These are phyloP conservation scores for Aspergillus bridgeri DNA, from an alignment of 495 filamentous ascomycete genomes.

Conservation along the genomic window DNA sequence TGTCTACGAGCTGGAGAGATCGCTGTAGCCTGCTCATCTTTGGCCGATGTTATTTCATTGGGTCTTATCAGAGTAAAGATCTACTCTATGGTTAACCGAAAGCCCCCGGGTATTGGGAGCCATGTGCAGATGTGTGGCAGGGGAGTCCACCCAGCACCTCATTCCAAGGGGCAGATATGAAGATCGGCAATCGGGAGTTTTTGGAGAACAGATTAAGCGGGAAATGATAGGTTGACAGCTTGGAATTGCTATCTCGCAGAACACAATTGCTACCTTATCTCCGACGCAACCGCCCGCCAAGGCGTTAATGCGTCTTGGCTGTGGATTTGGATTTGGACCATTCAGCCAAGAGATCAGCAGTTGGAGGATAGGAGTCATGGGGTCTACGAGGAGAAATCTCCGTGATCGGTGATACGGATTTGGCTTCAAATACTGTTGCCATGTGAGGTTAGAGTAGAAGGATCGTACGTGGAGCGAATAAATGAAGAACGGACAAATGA, in stretches of 20 bases:
- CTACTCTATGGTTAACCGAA: neutral
- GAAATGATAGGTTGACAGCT: neutral
- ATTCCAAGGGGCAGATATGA: neutral
- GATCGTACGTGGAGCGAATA: too few species aligned
- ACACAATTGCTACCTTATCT: neutral
- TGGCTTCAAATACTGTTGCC: neutral
- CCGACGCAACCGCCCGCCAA: conserved; percentile 2
- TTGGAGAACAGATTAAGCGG: neutral
- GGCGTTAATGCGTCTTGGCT: neutral
- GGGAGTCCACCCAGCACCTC: too few species aligned
- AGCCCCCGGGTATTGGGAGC: neutral
- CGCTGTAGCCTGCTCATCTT: neutral
- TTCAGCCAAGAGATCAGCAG: neutral
- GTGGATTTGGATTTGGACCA: neutral
- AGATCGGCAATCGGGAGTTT: neutral
- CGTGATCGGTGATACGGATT: neutral
- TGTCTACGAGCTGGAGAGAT: neutral
- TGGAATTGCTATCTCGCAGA: neutral
- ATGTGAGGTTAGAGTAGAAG: too few species aligned
- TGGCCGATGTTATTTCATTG: neutral
- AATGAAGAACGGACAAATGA: too few species aligned
- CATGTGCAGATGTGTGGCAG: too few species aligned
- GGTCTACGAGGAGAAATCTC: neutral
- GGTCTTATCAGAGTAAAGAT: neutral
- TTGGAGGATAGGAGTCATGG: neutral